Percentiles rank a stretch among this genome's conserved stretches.
phyloP scores from a whole-genome alignment of 345 rosid genomes.

The Eutrema heterophyllum region DNA sequence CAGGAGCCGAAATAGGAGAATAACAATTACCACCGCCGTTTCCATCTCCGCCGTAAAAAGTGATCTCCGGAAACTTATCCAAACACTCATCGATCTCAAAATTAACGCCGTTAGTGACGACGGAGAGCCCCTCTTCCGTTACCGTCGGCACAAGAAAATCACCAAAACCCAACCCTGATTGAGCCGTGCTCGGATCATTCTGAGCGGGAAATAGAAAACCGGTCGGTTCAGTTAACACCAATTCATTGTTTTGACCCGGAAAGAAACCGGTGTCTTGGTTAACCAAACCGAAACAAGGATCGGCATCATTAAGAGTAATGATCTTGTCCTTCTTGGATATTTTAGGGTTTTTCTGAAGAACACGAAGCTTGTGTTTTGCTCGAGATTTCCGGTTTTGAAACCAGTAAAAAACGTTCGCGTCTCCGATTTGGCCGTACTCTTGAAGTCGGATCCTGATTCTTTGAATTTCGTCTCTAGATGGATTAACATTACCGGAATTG shows the following conservation, averaged over 20 bases:
- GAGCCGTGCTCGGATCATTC: background rate
- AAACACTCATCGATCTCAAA: background rate
- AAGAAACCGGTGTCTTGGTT: slow-evolving; percentile 40
- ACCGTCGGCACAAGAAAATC: slow-evolving; percentile 20
- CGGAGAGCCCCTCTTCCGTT: background rate
- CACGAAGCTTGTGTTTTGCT: slow-evolving; percentile 82
- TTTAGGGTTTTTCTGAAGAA: slow-evolving; percentile 49
- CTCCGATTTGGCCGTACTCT: slow-evolving; percentile 87
- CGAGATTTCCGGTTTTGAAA: slow-evolving; percentile 93
- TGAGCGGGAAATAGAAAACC: slow-evolving; percentile 38
- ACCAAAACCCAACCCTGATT: slow-evolving; percentile 15
- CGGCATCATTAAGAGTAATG: background rate
- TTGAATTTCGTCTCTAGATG: slow-evolving; percentile 87
- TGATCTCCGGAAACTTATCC: background rate
- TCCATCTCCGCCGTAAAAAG: slow-evolving; percentile 1
- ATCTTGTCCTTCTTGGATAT: slow-evolving; percentile 12
- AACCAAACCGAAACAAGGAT: slow-evolving; percentile 34
- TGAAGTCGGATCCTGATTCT: slow-evolving; percentile 76
- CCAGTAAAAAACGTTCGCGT: slow-evolving; percentile 96
- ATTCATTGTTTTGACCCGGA: slow-evolving; percentile 37
- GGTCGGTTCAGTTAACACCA: slow-evolving; percentile 39
- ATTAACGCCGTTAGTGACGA: slow-evolving; percentile 11
- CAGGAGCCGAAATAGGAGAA: slow-evolving; percentile 10
- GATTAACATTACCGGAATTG: slow-evolving; percentile 91
- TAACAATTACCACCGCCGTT: background rate